These are phyloP conservation scores for Ruellia speciosa DNA, from an alignment of 305 asterid species.

Conservation along the genomic window DNA sequence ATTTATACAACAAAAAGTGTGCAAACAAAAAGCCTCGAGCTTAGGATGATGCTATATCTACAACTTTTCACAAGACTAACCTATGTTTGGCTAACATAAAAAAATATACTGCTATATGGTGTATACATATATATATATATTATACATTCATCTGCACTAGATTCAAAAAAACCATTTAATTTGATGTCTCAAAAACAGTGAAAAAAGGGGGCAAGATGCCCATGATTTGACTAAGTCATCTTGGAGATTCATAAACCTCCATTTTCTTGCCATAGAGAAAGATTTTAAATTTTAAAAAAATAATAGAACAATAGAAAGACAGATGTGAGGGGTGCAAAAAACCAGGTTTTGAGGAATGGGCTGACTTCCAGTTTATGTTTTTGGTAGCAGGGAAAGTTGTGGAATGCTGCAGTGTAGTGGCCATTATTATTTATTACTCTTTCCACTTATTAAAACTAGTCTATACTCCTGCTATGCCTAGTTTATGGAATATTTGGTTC, in stretches of 20 bases:
- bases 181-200: slow-evolving; percentile 31
- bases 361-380: slow-evolving; percentile 23
- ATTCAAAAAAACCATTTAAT: slow-evolving; percentile 23
- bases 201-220: slow-evolving; percentile 15
- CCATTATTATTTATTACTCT: slow-evolving; percentile 13
- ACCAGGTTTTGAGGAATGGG: slow-evolving; percentile 40
- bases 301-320: neutral
- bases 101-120: slow-evolving; percentile 15
- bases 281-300: neutral
- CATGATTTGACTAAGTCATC: slow-evolving; percentile 45
- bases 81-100: slow-evolving; percentile 23
- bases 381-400: slow-evolving; percentile 25
- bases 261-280: slow-evolving; percentile 5
- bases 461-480: too few relatives aligned
- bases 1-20: slow-evolving; percentile 10
- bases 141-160: slow-evolving; percentile 22
- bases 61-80: slow-evolving; percentile 14
- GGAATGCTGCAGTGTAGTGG: slow-evolving; percentile 24
- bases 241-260: slow-evolving; percentile 18
- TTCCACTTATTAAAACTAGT: neutral
- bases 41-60: slow-evolving; percentile 21
- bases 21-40: slow-evolving; percentile 36
- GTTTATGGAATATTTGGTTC: too few relatives aligned
- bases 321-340: slow-evolving; percentile 22
- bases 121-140: too few relatives aligned